These are phyloP conservation scores for Calophaca sinica DNA, from an alignment of 306 rosid species.

Conservation along the genomic window DNA sequence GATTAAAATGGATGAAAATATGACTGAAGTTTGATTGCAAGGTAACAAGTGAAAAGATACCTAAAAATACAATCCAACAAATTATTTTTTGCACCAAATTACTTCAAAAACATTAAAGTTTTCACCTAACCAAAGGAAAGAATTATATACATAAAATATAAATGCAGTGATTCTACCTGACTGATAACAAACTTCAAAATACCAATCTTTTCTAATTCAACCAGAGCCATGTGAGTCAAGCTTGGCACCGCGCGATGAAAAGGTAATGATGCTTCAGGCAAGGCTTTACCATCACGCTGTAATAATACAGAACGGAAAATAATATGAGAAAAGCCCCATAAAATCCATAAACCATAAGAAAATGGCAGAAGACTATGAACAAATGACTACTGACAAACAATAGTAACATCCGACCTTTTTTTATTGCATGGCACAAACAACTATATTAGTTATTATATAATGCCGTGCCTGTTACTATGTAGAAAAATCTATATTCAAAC, in stretches of 20 bases:
- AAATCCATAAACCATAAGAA: slow-evolving; percentile 33
- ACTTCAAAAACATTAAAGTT: slow-evolving; percentile 1
- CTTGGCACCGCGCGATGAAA: slow-evolving; percentile 97
- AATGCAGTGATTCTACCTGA: slow-evolving; percentile 62
- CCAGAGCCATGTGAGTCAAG: slow-evolving; percentile 94
- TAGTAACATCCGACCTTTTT: slow-evolving; percentile 27
- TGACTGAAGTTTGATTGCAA: neutral
- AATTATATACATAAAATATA: slow-evolving; percentile 15
- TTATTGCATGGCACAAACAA: neutral
- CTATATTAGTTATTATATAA: slow-evolving; percentile 25
- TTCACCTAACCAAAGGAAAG: slow-evolving; percentile 3
- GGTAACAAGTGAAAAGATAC: neutral
- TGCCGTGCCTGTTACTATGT: too few species aligned
- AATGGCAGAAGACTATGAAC: slow-evolving; percentile 30
- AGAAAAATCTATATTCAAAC: too few species aligned
- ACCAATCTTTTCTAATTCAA: slow-evolving; percentile 83
- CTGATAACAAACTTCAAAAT: slow-evolving; percentile 89
- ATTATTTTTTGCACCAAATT: slow-evolving; percentile 1
- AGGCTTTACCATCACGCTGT: slow-evolving; percentile 97
- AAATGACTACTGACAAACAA: slow-evolving; percentile 31
- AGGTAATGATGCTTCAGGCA: slow-evolving; percentile 96
- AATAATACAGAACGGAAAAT: slow-evolving; percentile 35
- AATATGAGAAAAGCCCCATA: slow-evolving; percentile 36
- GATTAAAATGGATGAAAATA: neutral
- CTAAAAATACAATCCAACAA: slow-evolving; percentile 23